These are phyloP conservation scores for Pseudozyma hubeiensis DNA, from an alignment of 1,284 basidiomycete species.

Conservation along the genomic window DNA sequence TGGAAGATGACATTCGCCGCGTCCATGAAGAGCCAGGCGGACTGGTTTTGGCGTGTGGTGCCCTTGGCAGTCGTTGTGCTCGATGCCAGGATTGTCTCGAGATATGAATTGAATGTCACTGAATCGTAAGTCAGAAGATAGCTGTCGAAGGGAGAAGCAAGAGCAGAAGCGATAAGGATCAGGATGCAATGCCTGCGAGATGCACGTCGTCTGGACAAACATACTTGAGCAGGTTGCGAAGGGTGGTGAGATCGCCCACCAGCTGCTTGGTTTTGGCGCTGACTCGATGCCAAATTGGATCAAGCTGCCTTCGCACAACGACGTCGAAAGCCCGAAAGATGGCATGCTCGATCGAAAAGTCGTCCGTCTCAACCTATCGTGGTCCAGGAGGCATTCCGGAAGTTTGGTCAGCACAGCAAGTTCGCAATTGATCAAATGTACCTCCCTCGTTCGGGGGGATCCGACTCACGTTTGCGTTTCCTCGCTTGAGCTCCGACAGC, in stretches of 20 bases:
- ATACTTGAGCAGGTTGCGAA: constrained; percentile 84
- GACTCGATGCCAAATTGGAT: constrained; percentile 96
- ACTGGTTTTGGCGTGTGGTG: constrained; percentile 73
- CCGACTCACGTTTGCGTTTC: constrained; percentile 79
- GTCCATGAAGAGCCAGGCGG: constrained; percentile 87
- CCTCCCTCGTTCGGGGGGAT: not conserved
- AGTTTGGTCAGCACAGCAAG: not conserved
- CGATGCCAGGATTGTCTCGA: constrained; percentile 87
- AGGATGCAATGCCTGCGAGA: not conserved
- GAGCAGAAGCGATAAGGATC: not conserved
- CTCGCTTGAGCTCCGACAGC: constrained; percentile 87
- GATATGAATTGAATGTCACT: constrained; percentile 88
- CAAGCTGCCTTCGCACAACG: constrained; percentile 87
- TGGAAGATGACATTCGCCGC: constrained; percentile 86
- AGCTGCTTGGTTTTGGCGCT: constrained; percentile 91
- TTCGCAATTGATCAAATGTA: not conserved
- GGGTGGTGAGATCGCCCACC: constrained; percentile 85
- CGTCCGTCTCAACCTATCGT: constrained; percentile 88
- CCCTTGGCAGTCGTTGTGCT: constrained; percentile 72
- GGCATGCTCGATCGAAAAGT: constrained; percentile 90
- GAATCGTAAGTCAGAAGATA: constrained; percentile 92
- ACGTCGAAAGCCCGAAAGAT: constrained; percentile 94
- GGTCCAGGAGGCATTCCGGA: not conserved
- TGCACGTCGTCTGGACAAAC: constrained; percentile 61
- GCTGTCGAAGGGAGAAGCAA: constrained; percentile 69